A percentile compares a stretch with the other conserved stretches of the same genome.
phyloP scores from a whole-genome alignment of 2,329 filamentous ascomycete genomes.

The Rugonectria rugulosa region DNA sequence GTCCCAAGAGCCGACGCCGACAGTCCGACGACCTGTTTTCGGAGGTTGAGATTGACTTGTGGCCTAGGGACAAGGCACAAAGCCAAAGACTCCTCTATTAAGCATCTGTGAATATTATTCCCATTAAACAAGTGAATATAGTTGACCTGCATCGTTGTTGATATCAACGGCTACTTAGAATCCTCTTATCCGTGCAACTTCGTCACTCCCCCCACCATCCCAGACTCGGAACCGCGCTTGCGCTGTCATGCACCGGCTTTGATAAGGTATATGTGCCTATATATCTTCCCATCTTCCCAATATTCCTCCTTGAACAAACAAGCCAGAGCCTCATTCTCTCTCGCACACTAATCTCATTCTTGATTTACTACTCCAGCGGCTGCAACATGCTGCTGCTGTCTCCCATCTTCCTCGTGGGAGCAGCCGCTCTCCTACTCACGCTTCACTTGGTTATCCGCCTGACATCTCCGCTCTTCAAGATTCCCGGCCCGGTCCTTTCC shows the following conservation, averaged over 20 bases:
- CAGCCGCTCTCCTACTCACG: slow-evolving; percentile 34
- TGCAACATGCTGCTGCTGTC: slow-evolving; percentile 40
- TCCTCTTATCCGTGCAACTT: background rate
- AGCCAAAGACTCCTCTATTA: no score
- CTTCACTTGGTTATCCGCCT: slow-evolving; percentile 39
- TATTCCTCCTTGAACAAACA: no score
- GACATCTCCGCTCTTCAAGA: slow-evolving; percentile 44
- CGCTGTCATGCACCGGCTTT: slow-evolving; percentile 19
- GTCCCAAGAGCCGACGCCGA: background rate
- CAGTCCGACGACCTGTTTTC: no score
- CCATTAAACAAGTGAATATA: no score
- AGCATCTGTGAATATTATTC: no score
- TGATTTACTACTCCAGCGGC: background rate
- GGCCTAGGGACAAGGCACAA: background rate
- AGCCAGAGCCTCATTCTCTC: no score
- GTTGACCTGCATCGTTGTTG: background rate
- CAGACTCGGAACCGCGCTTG: slow-evolving; percentile 23
- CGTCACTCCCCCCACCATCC: slow-evolving; percentile 18
- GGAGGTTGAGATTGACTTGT: no score
- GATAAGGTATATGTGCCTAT: slow-evolving; percentile 28
- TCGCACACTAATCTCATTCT: no score
- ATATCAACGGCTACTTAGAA: no score
- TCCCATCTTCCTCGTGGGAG: slow-evolving; percentile 36
- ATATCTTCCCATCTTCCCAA: background rate
- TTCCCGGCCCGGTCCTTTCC: slow-evolving; percentile 59